Evolutionary conservation across 2,329 filamentous ascomycete genomes (phyloP), one percentile per base, ranked within the genome.

Genomic region (Chrysoporthe puriensis): DNA sequence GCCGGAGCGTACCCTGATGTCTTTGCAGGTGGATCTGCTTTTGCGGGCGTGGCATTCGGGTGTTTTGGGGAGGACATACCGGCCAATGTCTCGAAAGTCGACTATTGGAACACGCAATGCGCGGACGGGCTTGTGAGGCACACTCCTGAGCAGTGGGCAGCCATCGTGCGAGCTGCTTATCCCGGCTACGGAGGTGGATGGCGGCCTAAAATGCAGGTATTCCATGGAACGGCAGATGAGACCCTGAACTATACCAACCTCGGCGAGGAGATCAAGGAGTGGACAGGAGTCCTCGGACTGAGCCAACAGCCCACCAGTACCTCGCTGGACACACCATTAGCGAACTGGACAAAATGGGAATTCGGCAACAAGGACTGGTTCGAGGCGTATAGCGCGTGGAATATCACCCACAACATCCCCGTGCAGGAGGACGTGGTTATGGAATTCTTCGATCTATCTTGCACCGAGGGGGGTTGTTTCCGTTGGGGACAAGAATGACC

Each of bases 171-270:
- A 61, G 76, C 74, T 0, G 85, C 82, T 69, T 85, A 85, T 70
- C 83, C 84, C 0, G 80, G 77, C 0, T 87, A 87, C 71, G 78
- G 3, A 2, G 66, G 54, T 18, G 84, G 85, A 0, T 78, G 81
- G 62, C 76, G 85, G 14, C 86, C 86, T 0, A 84, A 84, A 72
- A 80, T 89, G 78, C 85, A 87, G 74, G 79, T 88, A 52, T 85
- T 85, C 74, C 86, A 89, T 73, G 86, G 86, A 11, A 84, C 82
- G 4, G 73, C 70, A 0, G 86, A 89, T 70, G 79, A 82, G 43
- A 81, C 81, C 4, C 76, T 89, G 1, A 78, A 81, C 54, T 85
- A 84, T 36, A 77, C 79, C 62, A 86, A 87, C 73, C 86, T 85
- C 70, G 74, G 80, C 5, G 86, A 89, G 76, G 82, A 82, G 70